Percentiles rank a stretch among this genome's conserved stretches.
phyloP scores from a whole-genome alignment of 805 yeast species.

The Kazachstania taianensis region DNA sequence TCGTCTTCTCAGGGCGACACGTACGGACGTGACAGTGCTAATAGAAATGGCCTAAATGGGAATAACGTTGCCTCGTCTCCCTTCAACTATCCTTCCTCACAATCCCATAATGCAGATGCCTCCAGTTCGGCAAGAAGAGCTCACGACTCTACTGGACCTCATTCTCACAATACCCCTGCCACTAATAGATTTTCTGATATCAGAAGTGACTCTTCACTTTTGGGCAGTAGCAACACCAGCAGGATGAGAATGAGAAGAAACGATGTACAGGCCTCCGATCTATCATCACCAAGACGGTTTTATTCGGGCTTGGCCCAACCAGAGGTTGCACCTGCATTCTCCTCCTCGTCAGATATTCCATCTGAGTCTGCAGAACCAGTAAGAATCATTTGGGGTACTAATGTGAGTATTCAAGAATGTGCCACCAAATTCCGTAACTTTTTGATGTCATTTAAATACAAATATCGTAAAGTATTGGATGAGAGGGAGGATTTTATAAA shows the following conservation, averaged over 20 bases:
- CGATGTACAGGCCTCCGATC: conserved; percentile 64
- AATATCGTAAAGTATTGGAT: conserved; percentile 49
- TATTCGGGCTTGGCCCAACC: conserved; percentile 18
- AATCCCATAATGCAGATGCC: conserved; percentile 1
- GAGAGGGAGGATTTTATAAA: conserved; percentile 27
- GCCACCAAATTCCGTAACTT: conserved; percentile 72
- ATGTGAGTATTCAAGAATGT: conserved; percentile 85
- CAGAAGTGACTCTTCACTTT: conserved; percentile 35
- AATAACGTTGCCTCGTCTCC: conserved; percentile 35
- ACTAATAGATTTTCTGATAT: conserved; percentile 31
- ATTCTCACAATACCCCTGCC: conserved; percentile 14
- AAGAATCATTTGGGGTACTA: conserved; percentile 97
- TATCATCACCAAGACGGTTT: conserved; percentile 64
- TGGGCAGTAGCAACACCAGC: conserved; percentile 32
- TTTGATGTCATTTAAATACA: conserved; percentile 70
- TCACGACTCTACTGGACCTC: conserved; percentile 4
- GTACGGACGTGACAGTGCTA: conserved; percentile 16
- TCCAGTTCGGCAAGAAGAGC: not conserved
- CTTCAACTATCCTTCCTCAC: conserved; percentile 34
- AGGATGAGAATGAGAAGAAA: conserved; percentile 57
- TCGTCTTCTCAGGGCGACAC: conserved; percentile 27
- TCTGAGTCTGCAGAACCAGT: conserved; percentile 56
- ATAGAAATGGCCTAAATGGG: conserved; percentile 8
- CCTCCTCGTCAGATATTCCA: conserved; percentile 24
- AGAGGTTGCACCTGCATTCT: conserved; percentile 3